phyloP scores from a whole-genome alignment of 192 early-diverging fungal species.

The Linnemannia hyalina region DNA sequence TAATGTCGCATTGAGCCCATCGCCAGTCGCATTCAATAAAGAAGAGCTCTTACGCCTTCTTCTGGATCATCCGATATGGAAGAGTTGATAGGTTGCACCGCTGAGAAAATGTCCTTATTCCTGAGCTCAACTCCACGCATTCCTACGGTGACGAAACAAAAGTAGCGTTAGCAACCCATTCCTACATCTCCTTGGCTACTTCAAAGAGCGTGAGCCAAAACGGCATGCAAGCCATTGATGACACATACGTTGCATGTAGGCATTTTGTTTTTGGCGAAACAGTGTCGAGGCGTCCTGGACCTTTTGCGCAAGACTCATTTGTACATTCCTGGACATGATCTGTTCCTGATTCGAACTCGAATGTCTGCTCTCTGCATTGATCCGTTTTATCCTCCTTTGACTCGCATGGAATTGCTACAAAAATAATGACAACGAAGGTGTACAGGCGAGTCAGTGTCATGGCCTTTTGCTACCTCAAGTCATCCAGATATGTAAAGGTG shows the following conservation, averaged over 20 bases:
- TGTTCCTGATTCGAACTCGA: constrained; percentile 72
- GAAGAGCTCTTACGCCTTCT: constrained; percentile 24
- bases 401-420: constrained; percentile 83
- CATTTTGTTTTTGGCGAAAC: constrained; percentile 92
- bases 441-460: neutral
- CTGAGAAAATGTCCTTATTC: constrained; percentile 48
- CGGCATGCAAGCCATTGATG: neutral
- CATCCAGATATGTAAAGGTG: too few species aligned
- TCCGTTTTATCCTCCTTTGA: constrained; percentile 83
- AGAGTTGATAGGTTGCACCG: constrained; percentile 39
- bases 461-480: neutral
- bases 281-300: constrained; percentile 85
- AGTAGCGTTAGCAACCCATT: neutral
- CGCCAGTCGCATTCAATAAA: neutral
- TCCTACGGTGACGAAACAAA: constrained; percentile 16
- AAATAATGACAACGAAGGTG: neutral
- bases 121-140: constrained; percentile 52
- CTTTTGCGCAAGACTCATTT: constrained; percentile 88
- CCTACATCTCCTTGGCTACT: neutral
- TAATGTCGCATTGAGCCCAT: neutral
- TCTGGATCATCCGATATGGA: constrained; percentile 48
- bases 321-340: constrained; percentile 86
- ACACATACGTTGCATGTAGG: constrained; percentile 86
- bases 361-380: constrained; percentile 66
- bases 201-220: neutral